Base-by-base conservation (phyloP, 2,329 filamentous ascomycete species). In the Alternaria alternata region DNA sequence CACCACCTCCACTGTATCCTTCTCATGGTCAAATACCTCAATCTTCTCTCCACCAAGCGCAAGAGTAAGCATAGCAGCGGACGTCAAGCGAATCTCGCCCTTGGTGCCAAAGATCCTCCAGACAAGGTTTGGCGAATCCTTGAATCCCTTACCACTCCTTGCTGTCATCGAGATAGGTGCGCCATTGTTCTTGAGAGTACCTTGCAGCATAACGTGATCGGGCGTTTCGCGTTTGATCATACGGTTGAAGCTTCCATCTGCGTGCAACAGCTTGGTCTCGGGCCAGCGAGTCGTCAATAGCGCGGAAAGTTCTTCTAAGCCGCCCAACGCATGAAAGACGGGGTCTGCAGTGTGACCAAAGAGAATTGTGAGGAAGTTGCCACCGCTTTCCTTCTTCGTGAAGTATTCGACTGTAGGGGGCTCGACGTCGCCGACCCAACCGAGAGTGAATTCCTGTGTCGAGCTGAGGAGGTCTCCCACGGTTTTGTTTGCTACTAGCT, bases 1-100 rank as follows among this genome's bases (percentile, higher is more conserved):
- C 0, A 85, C 71, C 4, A 74, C 63, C 8, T 83, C 78, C 1
- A 87, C 78, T 24, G 76, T 66, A 28, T 83, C 82, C 0, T 72
- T 82, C 26, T 73, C 80, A 48, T 82, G 82, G 7, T 36, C 32
- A 36, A 36, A 83, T 1, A 88, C 67, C 41, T 85, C 79, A 8
- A 87, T 76, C 12, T 79, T 78, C 11, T 83, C 74, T 0, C 75
- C 75, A 0, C 74, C 72, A 0, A 75, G 66, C 46, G 81, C 78
- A 16, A 72, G 51, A 22, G 47, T 79, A 61, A 76, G 18, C 6
- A 1, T 48, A 4, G 44, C 20, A 0, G 28, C 11, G 6, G 44
- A 48, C 5, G 44, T 34, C 8, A 48, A 5, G 11, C 44, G 28
- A 0, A 34, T 48, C 18, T 48, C 44, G 5, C 32, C 32, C 14